These are phyloP conservation scores for Pseudevernia furfuracea DNA, from an alignment of 495 filamentous ascomycete genomes.

Conservation along the genomic window DNA sequence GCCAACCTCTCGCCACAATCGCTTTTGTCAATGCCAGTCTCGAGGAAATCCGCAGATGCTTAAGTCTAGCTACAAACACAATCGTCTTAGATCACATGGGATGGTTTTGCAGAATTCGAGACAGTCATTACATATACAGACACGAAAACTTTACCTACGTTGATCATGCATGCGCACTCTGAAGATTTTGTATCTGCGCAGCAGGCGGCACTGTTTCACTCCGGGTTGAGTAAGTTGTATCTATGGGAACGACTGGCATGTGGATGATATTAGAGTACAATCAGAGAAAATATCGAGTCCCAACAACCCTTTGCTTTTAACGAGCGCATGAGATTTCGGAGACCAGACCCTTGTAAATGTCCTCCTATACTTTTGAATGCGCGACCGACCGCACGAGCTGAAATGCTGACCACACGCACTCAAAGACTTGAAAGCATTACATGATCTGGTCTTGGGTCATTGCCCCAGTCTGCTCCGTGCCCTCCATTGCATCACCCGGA, in stretches of 20 bases:
- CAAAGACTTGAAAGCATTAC: slow-evolving; percentile 40
- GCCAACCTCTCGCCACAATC: background rate
- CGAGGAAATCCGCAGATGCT: background rate
- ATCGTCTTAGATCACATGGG: background rate
- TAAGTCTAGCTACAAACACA: background rate
- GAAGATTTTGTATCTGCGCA: background rate
- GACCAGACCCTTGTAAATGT: slow-evolving; percentile 4
- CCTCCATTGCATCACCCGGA: slow-evolving; percentile 70
- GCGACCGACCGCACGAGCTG: background rate
- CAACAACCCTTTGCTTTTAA: slow-evolving; percentile 2
- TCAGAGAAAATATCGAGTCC: background rate
- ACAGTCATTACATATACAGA: background rate
- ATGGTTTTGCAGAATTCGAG: background rate
- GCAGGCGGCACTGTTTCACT: background rate
- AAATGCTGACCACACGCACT: slow-evolving; percentile 7
- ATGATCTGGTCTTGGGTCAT: slow-evolving; percentile 97
- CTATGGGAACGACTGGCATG: slow-evolving; percentile 3
- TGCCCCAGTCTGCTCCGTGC: slow-evolving; percentile 57
- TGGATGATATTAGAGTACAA: background rate
- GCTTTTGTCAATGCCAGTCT: background rate
- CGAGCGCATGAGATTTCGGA: background rate
- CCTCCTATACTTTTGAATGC: slow-evolving; percentile 11
- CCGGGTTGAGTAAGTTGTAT: background rate
- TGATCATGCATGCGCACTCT: background rate
- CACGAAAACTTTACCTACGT: background rate